phyloP scores from a whole-genome alignment of 495 filamentous ascomycete genomes.

The Parmelia sp. region DNA sequence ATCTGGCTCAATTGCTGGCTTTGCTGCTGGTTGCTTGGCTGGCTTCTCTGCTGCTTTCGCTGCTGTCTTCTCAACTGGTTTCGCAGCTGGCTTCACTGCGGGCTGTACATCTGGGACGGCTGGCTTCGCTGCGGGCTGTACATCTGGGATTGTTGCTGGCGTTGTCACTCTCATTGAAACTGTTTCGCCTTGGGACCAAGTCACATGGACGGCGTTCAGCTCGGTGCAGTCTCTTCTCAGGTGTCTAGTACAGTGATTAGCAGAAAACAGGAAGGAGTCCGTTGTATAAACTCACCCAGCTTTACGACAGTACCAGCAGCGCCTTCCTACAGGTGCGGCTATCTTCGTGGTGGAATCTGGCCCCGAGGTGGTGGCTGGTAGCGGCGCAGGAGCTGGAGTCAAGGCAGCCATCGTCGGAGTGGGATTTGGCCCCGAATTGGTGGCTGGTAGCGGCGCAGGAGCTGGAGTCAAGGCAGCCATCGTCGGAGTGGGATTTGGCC shows the following conservation, averaged over 20 bases:
- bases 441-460: no score
- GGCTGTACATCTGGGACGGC: no score
- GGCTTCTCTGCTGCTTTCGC: no score
- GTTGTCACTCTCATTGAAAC: neutral
- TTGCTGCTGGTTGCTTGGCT: no score
- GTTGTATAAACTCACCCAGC: neutral
- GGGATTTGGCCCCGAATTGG: neutral
- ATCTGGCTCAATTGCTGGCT: neutral
- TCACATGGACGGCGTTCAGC: neutral
- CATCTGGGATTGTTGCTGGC: accelerated
- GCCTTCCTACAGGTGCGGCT: neutral
- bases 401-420: neutral
- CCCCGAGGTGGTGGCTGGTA: neutral
- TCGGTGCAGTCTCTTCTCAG: neutral
- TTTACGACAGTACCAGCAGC: neutral
- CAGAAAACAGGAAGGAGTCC: neutral
- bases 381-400: no score
- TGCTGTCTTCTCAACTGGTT: no score
- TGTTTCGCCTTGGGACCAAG: neutral
- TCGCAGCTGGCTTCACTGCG: no score
- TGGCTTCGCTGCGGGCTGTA: no score
- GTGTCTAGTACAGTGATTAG: neutral
- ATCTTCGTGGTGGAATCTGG: neutral
- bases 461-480: no score
- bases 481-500: neutral